Evolutionary conservation across 2,329 filamentous ascomycete genomes (phyloP), one percentile per base, ranked within the genome.

Genomic region (Ophiosphaerella korrae): DNA sequence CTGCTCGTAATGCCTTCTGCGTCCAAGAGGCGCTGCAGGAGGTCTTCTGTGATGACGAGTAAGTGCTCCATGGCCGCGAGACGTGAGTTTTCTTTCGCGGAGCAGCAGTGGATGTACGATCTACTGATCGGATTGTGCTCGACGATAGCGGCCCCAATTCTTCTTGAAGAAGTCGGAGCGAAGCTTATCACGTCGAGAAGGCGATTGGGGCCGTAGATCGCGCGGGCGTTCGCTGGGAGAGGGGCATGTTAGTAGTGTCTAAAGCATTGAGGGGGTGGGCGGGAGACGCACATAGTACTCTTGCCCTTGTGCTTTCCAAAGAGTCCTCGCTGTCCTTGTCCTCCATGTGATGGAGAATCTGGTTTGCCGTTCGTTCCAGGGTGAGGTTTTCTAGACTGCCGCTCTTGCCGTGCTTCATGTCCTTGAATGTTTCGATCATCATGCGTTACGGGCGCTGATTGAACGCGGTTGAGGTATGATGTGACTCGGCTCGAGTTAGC

Each of bases 141-240:
- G 53, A 73, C 66, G 55, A 72, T 70, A 50, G 67, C 68, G 55
- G 68, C 70, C 45, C 57, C 66, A 52, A 68, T 68, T 59, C 63
- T 68, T 58, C 62, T 63, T 52, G 65, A 66, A 33, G 66, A 70
- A 54, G 64, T 66, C 42, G 62, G 62, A 21, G 66, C 64, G 63
- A 64, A 72, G 53, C 64, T 71, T 60, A 73, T 65, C 48, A 71
- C 58, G 59, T 73, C 70, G 60, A 73, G 66, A 57, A 55, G 61
- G 33, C 70, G 68, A 53, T 62, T 66, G 42, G 67, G 52, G 31
- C 70, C 70, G 61, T 72, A 73, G 44, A 73, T 72, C 31, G 68
- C 57, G 53, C 61, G 57, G 34, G 70, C 70, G 55, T 72, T 73
- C 53, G 69, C 67, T 68, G 36, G 1, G 7, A 21, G 3, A 11